These are phyloP conservation scores for Mycena galopus DNA, from an alignment of 768 basidiomycete species.

Conservation along the genomic window DNA sequence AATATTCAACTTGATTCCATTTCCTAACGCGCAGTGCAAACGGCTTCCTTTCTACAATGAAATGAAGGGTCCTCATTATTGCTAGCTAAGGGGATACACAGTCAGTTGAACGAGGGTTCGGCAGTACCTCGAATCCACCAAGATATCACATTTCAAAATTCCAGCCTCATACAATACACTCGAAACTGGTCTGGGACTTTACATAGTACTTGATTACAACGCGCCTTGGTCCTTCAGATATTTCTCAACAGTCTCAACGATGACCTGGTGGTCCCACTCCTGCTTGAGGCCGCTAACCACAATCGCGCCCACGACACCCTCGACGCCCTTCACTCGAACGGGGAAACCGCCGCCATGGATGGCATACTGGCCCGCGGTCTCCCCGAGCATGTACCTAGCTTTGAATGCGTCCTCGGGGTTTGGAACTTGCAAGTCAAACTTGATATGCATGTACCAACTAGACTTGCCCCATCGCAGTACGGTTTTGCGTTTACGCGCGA, in stretches of 20 bases:
- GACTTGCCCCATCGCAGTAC: slow-evolving; percentile 49
- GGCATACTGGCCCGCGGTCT: slow-evolving; percentile 43
- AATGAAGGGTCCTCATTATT: too few relatives aligned
- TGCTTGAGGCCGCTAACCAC: slow-evolving; percentile 49
- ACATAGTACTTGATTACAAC: too few relatives aligned
- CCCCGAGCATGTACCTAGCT: slow-evolving; percentile 41
- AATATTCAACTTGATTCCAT: not conserved
- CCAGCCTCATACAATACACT: not conserved
- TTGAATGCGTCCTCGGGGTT: slow-evolving; percentile 29
- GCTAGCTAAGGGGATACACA: too few relatives aligned
- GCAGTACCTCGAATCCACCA: too few relatives aligned
- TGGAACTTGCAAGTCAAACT: slow-evolving; percentile 24
- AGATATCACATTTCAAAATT: not conserved
- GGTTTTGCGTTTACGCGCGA: slow-evolving; percentile 48
- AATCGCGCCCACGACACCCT: slow-evolving; percentile 50
- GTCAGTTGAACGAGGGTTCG: too few relatives aligned
- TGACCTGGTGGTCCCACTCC: slow-evolving; percentile 47
- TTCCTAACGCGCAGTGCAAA: too few relatives aligned
- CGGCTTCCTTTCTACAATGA: too few relatives aligned
- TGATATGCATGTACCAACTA: slow-evolving; percentile 41
- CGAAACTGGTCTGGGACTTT: not conserved
- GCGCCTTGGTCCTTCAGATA: slow-evolving; percentile 37
- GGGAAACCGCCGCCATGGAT: slow-evolving; percentile 52
- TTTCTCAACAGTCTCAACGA: slow-evolving; percentile 45
- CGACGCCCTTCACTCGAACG: slow-evolving; percentile 48